Evolutionary conservation across 2,329 filamentous ascomycete genomes (phyloP), one percentile per base, ranked within the genome.

Genomic region (Apiospora marii): DNA sequence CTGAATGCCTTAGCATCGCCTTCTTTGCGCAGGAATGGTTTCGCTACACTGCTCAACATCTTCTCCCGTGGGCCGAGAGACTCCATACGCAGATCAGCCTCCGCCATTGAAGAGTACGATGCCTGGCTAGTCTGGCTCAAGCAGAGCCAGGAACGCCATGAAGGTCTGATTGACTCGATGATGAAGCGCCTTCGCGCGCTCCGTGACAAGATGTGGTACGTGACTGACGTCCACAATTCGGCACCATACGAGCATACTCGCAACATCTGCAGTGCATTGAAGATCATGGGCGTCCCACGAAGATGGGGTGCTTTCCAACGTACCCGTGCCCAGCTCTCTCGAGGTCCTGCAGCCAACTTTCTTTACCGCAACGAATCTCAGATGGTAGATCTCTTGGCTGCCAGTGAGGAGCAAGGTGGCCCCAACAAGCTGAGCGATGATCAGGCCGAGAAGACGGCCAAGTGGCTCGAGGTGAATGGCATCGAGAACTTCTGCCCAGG

Each of bases 201-300:
- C 51, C 91, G 96, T 58, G 94, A 98, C 81, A 98, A 98, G 86
- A 98, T 98, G 94, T 99, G 96, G 96, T 99, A 97, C 81, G 93
- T 96, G 73, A 96, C 94, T 1, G 95, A 98, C 81, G 95, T 98
- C 41, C 92, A 94, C 74, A 95, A 96, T 78, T 98, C 96, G 4
- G 93, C 92, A 68, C 91, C 92, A 13, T 98, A 98, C 78, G 94
- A 96, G 73, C 93, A 97, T 76, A 94, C 94, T 51, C 92, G 92
- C 73, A 94, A 96, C 75, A 92, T 98, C 67, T 94, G 95, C 7
- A 89, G 93, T 73, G 96, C 96, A 5, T 85, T 99, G 69, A 97
- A 96, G 82, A 94, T 93, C 10, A 98, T 99, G 96, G 93, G 92
- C 74, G 85, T 90, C 82, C 87, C 90, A 74, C 87, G 91, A 73